Evolutionary conservation across 306 rosid genomes (phyloP).

Genomic region (Erythrophleum fordii): DNA sequence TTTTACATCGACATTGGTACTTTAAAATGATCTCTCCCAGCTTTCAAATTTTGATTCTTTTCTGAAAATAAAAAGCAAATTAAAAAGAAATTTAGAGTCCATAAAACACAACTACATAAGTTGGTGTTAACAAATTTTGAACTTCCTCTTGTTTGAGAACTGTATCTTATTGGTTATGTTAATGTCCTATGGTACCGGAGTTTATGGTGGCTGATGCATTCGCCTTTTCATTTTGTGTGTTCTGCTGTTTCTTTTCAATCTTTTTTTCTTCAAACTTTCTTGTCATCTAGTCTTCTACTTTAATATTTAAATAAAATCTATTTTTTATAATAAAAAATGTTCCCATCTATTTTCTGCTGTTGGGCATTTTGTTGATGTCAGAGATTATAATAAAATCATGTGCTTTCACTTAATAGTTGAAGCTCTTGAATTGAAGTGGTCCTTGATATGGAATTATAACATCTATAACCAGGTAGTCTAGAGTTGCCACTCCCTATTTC

Average conservation of each 20-base stretch:
- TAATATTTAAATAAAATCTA: neutral
- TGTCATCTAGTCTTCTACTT: neutral
- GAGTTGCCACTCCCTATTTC: neutral
- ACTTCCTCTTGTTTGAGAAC: neutral
- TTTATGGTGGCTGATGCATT: neutral
- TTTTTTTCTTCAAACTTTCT: neutral
- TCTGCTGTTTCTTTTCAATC: neutral
- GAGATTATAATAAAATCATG: neutral
- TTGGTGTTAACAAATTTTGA: neutral
- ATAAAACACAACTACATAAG: neutral
- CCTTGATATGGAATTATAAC: too few species aligned
- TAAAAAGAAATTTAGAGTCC: neutral
- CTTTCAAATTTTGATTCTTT: neutral
- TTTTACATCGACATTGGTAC: neutral
- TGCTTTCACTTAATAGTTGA: neutral
- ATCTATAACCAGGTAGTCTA: too few species aligned
- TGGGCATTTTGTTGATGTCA: neutral
- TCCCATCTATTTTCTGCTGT: neutral
- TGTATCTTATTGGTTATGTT: neutral
- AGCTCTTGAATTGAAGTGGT: neutral
- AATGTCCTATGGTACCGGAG: neutral
- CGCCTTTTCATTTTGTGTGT: neutral
- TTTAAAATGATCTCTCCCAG: neutral
- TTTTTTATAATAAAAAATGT: neutral
- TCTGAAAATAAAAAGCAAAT: neutral